These are phyloP conservation scores for Filosporella fistucella DNA, from an alignment of 495 filamentous ascomycete genomes.

Conservation along the genomic window DNA sequence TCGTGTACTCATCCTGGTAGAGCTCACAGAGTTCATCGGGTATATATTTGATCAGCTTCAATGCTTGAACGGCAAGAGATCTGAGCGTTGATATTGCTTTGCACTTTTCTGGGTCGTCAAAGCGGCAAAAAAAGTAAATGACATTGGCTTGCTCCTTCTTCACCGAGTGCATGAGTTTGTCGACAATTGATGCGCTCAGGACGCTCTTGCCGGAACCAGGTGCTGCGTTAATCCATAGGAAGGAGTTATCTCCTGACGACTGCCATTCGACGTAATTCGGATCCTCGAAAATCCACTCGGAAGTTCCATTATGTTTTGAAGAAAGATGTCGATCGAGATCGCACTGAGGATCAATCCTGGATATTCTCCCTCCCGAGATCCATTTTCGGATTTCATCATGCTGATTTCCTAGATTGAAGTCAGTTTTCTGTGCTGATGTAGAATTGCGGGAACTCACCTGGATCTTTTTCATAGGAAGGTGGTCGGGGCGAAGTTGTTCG, in stretches of 20 bases:
- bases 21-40: conserved; percentile 21
- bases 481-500: neutral
- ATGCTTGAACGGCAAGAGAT: conserved; percentile 26
- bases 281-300: conserved; percentile 29
- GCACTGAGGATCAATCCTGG: conserved; percentile 19
- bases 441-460: neutral
- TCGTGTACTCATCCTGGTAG: conserved; percentile 19
- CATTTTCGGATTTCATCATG: conserved; percentile 8
- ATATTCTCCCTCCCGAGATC: conserved; percentile 10
- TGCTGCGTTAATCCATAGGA: conserved; percentile 28
- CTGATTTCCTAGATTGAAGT: neutral
- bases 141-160: conserved; percentile 13
- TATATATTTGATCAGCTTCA: conserved; percentile 15
- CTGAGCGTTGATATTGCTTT: conserved; percentile 23
- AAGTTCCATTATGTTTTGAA: conserved; percentile 23
- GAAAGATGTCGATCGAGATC: conserved; percentile 20
- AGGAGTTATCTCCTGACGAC: conserved; percentile 13
- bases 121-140: conserved; percentile 29
- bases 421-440: neutral
- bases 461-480: neutral
- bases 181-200: conserved; percentile 21
- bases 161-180: conserved; percentile 14
- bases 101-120: conserved; percentile 21
- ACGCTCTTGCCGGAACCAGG: conserved; percentile 32
- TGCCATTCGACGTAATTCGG: conserved; percentile 21